Conservation (phyloP, 257 asterid species). For the Solanum bulbocastanum region DNA sequence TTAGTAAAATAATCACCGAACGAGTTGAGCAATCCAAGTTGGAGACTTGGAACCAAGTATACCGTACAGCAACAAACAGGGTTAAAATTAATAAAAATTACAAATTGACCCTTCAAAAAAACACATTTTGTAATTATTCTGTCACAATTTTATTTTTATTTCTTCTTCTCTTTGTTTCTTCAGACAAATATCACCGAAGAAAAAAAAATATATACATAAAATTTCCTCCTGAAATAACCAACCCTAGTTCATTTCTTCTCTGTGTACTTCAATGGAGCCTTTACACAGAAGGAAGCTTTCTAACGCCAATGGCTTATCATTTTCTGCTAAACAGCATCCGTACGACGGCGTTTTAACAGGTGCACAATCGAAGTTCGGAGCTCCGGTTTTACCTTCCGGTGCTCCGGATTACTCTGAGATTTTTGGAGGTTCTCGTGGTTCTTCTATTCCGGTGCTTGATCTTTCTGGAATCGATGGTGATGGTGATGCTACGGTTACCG, state of each 20-base stretch:
- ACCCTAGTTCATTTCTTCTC: background rate
- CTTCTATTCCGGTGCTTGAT: conserved; percentile 82
- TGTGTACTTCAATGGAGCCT: conserved; percentile 56
- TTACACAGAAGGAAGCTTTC: conserved; percentile 50
- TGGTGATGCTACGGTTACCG: conserved; percentile 16
- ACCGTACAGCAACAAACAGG: background rate
- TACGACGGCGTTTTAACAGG: conserved; percentile 65
- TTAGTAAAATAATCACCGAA: background rate
- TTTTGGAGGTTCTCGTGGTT: conserved; percentile 35
- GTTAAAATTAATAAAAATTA: background rate
- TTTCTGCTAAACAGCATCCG: conserved; percentile 43
- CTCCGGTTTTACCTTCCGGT: conserved; percentile 7
- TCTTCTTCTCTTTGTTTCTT: background rate
- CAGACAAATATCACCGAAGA: conserved; percentile 4
- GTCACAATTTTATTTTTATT: background rate
- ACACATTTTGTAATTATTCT: background rate
- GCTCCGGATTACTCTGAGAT: conserved; percentile 61
- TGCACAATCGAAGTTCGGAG: conserved; percentile 18
- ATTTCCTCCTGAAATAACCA: background rate
- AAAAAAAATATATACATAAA: background rate
- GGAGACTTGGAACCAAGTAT: background rate
- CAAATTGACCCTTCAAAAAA: background rate
- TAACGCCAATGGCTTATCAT: conserved; percentile 25
- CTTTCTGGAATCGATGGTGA: conserved; percentile 30
- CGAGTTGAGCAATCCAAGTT: background rate